Base-by-base conservation (phyloP, 2,329 filamentous ascomycete genomes). In the Ophiocordyceps robertsii region DNA sequence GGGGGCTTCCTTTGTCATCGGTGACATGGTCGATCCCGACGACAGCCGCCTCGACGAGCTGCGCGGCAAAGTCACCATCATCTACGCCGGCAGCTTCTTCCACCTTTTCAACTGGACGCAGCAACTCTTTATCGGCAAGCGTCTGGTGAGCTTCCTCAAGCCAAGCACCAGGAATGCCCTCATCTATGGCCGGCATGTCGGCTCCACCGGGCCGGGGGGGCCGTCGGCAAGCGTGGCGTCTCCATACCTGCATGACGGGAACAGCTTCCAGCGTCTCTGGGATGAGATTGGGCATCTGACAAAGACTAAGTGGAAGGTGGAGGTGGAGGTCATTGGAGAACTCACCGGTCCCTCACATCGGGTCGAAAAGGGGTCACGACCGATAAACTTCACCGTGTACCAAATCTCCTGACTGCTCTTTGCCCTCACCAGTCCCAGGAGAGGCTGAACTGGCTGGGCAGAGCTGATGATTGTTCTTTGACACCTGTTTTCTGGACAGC, bases 201-300 rank as follows among this genome's bases (percentile, higher is more conserved):
- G 72, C 33, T 63, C 58, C 13, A 43, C 51, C 44, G 43, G 54
- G 43, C 46, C 56, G 30, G 46, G 57, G 40, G 46, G 49, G 13
- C 41, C 47, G 6, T 43, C 49, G 6, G 48, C 45, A 16, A 46
- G 46, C 40, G 43, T 45, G 27, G 49, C 49, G 44, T 57, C 56
- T 16, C 56, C 60, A 8, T 75, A 67, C 47, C 54, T 72, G 1
- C 72, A 76, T 51, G 63, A 72, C 46, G 59, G 64, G 30, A 52
- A 56, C 8, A 72, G 65, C 43, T 77, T 75, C 56, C 67, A 70
- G 49, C 51, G 51, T 31, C 56, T 78, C 21, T 78, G 74, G 74
- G 61, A 72, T 41, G 67, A 73, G 46, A 64, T 75, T 24, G 70
- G 70, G 9, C 47, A 45, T 29, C 52, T 67, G 41, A 75, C 72